A percentile compares a stretch with the other conserved stretches of the same genome.
Evolutionary conservation across 768 basidiomycete species (phyloP).

Genomic region (Leucocoprinus birnbaumii): DNA sequence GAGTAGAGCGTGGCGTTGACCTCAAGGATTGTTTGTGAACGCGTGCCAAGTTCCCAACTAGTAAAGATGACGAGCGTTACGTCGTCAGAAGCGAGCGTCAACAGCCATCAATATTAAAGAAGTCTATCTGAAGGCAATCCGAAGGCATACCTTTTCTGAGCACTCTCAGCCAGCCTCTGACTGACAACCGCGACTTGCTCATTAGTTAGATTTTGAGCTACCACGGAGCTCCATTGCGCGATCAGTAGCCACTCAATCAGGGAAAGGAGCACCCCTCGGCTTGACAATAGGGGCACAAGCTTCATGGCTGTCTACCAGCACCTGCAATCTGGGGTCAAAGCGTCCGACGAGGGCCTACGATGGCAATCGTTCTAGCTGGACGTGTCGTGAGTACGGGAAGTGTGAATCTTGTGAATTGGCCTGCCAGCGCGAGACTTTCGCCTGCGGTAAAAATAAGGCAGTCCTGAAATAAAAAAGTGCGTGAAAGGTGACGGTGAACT

Average conservation of each 20-base stretch:
- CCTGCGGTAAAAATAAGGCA: constrained; percentile 8
- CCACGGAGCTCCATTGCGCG: background rate
- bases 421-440: background rate
- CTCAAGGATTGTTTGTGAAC: constrained; percentile 47
- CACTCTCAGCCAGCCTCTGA: constrained; percentile 32
- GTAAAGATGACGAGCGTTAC: no score
- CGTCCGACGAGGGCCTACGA: no score
- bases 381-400: background rate
- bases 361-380: background rate
- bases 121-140: no score
- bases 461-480: no score
- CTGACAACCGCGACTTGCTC: constrained; percentile 30
- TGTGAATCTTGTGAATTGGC: background rate
- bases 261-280: background rate
- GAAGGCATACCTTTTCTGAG: constrained; percentile 35
- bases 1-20: constrained; percentile 42
- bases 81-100: no score
- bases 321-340: background rate
- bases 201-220: constrained; percentile 29
- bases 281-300: background rate
- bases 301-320: background rate
- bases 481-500: no score
- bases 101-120: no score
- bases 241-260: background rate
- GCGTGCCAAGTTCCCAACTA: constrained; percentile 61